These are phyloP conservation scores for Helichrysum umbraculigerum DNA, from an alignment of 129 eudicot genomes.

Conservation along the genomic window DNA sequence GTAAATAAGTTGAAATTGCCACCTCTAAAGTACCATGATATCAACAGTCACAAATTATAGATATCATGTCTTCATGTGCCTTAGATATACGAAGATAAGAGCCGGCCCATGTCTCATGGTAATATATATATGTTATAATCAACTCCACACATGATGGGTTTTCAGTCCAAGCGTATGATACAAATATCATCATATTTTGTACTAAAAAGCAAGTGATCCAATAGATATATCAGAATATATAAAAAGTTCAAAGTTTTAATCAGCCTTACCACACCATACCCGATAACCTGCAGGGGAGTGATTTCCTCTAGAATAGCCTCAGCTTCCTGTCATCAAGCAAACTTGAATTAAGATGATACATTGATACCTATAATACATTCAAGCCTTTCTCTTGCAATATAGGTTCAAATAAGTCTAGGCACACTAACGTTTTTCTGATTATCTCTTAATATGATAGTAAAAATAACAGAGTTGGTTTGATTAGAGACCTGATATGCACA, in stretches of 20 bases:
- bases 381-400: not conserved
- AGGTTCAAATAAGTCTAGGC: not conserved
- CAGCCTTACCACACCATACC: slow-evolving; percentile 69
- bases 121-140: not conserved
- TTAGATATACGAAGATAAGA: slow-evolving; percentile 4
- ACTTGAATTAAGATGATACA: slow-evolving; percentile 21
- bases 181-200: slow-evolving; percentile 7
- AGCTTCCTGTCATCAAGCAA: slow-evolving; percentile 60
- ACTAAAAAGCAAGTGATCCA: slow-evolving; percentile 2
- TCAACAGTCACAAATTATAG: slow-evolving; percentile 8
- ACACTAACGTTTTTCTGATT: not conserved
- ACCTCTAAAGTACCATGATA: not conserved
- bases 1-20: not conserved
- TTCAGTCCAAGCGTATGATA: slow-evolving; percentile 3
- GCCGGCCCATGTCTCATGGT: not conserved
- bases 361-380: slow-evolving; percentile 10
- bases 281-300: slow-evolving; percentile 70
- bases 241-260: slow-evolving; percentile 3
- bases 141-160: slow-evolving; percentile 13
- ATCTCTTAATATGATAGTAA: slow-evolving; percentile 1
- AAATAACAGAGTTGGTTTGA: slow-evolving; percentile 4
- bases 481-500: not conserved
- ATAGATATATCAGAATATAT: not conserved
- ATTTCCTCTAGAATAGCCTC: slow-evolving; percentile 85
- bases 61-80: not conserved